These are phyloP conservation scores for Bacidia rubella DNA, from an alignment of 495 filamentous ascomycete species.

Conservation along the genomic window DNA sequence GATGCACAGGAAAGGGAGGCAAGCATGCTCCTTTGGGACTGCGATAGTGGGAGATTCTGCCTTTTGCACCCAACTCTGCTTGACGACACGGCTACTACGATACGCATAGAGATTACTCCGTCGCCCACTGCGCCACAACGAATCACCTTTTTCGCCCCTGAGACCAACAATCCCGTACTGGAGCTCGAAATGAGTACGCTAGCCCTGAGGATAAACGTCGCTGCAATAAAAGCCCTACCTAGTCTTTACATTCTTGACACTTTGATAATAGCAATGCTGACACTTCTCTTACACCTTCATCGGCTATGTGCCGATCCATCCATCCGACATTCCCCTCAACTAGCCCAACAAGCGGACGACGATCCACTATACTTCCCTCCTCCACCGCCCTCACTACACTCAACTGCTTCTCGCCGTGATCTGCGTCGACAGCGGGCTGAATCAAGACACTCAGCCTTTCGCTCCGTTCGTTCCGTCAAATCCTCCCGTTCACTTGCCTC, in stretches of 20 bases:
- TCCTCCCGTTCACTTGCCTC: slow-evolving; percentile 9
- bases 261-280: slow-evolving; percentile 15
- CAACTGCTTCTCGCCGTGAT: slow-evolving; percentile 6
- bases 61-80: slow-evolving; percentile 18
- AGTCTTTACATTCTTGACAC: slow-evolving; percentile 19
- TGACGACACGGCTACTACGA: slow-evolving; percentile 9
- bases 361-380: slow-evolving; percentile 7
- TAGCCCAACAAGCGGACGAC: neutral
- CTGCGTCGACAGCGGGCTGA: slow-evolving; percentile 4
- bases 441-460: slow-evolving; percentile 10
- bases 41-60: slow-evolving; percentile 13
- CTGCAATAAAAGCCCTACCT: slow-evolving; percentile 6
- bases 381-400: slow-evolving; percentile 12
- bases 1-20: slow-evolving; percentile 16
- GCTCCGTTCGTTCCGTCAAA: slow-evolving; percentile 9
- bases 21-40: slow-evolving; percentile 17
- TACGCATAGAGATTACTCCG: slow-evolving; percentile 15
- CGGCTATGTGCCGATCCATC: slow-evolving; percentile 14
- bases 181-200: slow-evolving; percentile 11
- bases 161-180: slow-evolving; percentile 11
- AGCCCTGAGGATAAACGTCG: slow-evolving; percentile 8
- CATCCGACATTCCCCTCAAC: slow-evolving; percentile 3
- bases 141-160: slow-evolving; percentile 18
- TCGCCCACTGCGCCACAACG: slow-evolving; percentile 10
- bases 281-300: slow-evolving; percentile 19